These are phyloP conservation scores for Ophiostoma angusticollis DNA, from an alignment of 2,329 filamentous ascomycete species.

Conservation along the genomic window DNA sequence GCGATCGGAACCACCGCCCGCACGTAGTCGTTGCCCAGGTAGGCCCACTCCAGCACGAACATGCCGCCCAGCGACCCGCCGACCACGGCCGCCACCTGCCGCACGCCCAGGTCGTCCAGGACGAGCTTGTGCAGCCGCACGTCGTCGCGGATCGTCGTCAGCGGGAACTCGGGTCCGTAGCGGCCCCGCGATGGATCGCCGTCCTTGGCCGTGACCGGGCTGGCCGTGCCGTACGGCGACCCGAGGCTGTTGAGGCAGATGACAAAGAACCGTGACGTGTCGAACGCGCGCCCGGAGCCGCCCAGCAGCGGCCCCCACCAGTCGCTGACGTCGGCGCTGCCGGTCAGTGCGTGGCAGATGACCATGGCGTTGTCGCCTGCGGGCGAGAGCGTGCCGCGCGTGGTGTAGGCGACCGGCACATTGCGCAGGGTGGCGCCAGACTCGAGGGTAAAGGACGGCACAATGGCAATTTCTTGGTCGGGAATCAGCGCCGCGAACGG, in stretches of 20 bases:
- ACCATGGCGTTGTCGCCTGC: slow-evolving; percentile 56
- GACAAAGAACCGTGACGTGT: slow-evolving; percentile 71
- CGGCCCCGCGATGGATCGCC: slow-evolving; percentile 59
- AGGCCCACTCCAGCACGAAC: slow-evolving; percentile 86
- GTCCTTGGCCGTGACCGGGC: slow-evolving; percentile 77
- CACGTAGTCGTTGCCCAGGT: slow-evolving; percentile 78
- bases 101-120: slow-evolving; percentile 67
- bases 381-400: slow-evolving; percentile 46
- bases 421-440: slow-evolving; percentile 76
- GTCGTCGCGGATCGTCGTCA: slow-evolving; percentile 92
- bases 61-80: slow-evolving; percentile 81
- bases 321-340: slow-evolving; percentile 71
- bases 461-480: slow-evolving; percentile 73
- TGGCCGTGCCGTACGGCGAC: slow-evolving; percentile 77
- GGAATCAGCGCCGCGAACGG: slow-evolving; percentile 78
- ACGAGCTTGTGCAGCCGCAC: slow-evolving; percentile 79
- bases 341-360: slow-evolving; percentile 74
- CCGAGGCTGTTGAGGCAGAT: slow-evolving; percentile 78
- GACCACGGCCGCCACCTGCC: slow-evolving; percentile 64
- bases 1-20: slow-evolving; percentile 71
- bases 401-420: slow-evolving; percentile 57
- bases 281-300: slow-evolving; percentile 65
- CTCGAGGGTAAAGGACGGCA: slow-evolving; percentile 85
- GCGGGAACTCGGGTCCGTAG: slow-evolving; percentile 91
- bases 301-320: slow-evolving; percentile 82